Evolutionary conservation across 164 flowering plant genomes (phyloP).

Genomic region (Dillenia turbinata): DNA sequence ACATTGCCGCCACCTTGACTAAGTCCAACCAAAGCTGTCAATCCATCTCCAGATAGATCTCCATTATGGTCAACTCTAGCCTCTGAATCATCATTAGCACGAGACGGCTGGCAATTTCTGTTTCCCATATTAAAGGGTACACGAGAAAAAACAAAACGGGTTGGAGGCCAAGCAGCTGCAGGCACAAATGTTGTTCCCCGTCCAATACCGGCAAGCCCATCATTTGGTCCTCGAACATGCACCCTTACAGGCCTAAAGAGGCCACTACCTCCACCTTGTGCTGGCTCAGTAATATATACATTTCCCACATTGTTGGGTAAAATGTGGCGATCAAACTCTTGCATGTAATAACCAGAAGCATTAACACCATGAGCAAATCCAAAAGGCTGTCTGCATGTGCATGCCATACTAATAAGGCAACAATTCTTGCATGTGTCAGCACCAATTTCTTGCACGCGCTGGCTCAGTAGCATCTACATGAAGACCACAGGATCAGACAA

Average conservation of each 20-base stretch:
- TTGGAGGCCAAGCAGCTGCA: constrained; percentile 77
- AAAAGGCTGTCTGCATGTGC: constrained; percentile 78
- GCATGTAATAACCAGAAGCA: constrained; percentile 54
- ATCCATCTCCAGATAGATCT: constrained; percentile 83
- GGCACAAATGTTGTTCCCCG: constrained; percentile 82
- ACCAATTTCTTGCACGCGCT: constrained; percentile 84
- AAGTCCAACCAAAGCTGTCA: constrained; percentile 91
- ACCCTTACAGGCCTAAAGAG: constrained; percentile 76
- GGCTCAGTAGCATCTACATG: constrained; percentile 82
- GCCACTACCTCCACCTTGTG: constrained; percentile 68
- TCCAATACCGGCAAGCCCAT: constrained; percentile 98
- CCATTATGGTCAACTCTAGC: constrained; percentile 68
- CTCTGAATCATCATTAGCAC: constrained; percentile 83
- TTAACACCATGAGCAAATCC: constrained; percentile 55
- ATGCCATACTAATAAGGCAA: constrained; percentile 57
- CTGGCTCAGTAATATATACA: constrained; percentile 58
- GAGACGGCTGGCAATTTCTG: constrained; percentile 71
- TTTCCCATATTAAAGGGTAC: constrained; percentile 84
- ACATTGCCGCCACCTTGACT: constrained; percentile 64
- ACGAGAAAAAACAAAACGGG: constrained; percentile 91
- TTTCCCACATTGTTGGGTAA: constrained; percentile 51
- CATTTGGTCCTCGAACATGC: constrained; percentile 84
- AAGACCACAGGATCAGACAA: constrained; percentile 9
- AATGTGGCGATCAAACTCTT: constrained; percentile 65
- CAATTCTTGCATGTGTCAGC: constrained; percentile 90